These are phyloP conservation scores for Pseudoneurospora amorphoporcata DNA, from an alignment of 495 filamentous ascomycete species.

Conservation along the genomic window DNA sequence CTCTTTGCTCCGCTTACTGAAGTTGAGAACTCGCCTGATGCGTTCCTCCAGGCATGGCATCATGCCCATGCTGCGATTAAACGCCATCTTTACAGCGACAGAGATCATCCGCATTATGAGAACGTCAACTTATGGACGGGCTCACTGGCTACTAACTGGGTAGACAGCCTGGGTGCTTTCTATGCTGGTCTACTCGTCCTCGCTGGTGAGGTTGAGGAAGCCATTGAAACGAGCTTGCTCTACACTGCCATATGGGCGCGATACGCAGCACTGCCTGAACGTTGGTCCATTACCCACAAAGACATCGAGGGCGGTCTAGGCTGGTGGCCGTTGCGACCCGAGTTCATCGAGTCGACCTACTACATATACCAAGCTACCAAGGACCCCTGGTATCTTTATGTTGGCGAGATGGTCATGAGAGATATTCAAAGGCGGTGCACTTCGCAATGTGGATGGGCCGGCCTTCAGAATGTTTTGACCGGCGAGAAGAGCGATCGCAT, in stretches of 20 bases:
- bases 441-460: slow-evolving; percentile 91
- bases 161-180: slow-evolving; percentile 90
- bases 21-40: slow-evolving; percentile 58
- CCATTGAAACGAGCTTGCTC: slow-evolving; percentile 75
- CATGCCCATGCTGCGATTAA: slow-evolving; percentile 77
- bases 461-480: slow-evolving; percentile 81
- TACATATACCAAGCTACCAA: slow-evolving; percentile 86
- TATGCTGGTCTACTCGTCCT: slow-evolving; percentile 86
- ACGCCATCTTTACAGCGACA: slow-evolving; percentile 68
- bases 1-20: slow-evolving; percentile 50
- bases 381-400: slow-evolving; percentile 93
- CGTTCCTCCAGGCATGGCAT: slow-evolving; percentile 78
- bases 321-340: slow-evolving; percentile 92
- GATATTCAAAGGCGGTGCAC: slow-evolving; percentile 87
- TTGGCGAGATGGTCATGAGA: slow-evolving; percentile 87
- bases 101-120: slow-evolving; percentile 76
- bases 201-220: slow-evolving; percentile 82
- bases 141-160: slow-evolving; percentile 70
- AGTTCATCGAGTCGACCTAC: slow-evolving; percentile 94
- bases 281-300: slow-evolving; percentile 82
- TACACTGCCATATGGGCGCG: slow-evolving; percentile 90
- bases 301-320: slow-evolving; percentile 76
- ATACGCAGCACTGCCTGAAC: slow-evolving; percentile 83
- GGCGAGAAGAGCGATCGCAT: slow-evolving; percentile 90
- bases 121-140: slow-evolving; percentile 85